Base-by-base conservation (phyloP, 2,329 filamentous ascomycete species). In the Elsinoe arachidis region DNA sequence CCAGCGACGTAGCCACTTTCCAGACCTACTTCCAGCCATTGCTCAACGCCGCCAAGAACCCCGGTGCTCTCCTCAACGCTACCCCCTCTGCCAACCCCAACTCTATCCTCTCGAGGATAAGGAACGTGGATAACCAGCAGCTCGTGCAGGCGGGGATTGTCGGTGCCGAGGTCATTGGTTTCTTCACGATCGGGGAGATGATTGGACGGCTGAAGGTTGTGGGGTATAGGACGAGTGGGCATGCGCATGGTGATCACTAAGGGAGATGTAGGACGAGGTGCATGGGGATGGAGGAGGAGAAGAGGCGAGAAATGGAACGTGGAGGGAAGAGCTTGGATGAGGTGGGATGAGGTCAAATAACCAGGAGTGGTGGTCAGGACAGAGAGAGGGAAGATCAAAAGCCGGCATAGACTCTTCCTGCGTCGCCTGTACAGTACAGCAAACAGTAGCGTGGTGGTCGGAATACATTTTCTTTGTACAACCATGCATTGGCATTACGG, bases 131-230 rank as follows among this genome's bases (percentile, higher is more conserved):
- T 73, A 78, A 76, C 64, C 79, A 83, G 65, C 86, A 95, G 74
- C 72, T 92, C 65, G 80, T 81, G 57, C 75, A 86, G 56, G 86
- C 81, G 60, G 88, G 87, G 66, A 87, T 99, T 60, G 78, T 96
- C 61, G 75, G 80, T 49, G 91, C 91, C 58, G 92, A 99, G 78
- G 81, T 90, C 53, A 76, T 99, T 64, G 93, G 93, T 61, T 99
- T 99, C 83, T 99, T 97, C 82, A 95, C 91, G 61, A 83, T 97
- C 57, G 93, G 93, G 63, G 91, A 97, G 81, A 97, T 99, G 74
- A 85, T 99, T 68, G 93, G 93, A 68, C 83, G 91, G 69, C 84
- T 93, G 78, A 97, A 99, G 87, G 74, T 99, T 66, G 80, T 99
- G 66, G 93, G 93, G 63, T 99, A 99, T 81, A 68, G 75, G 65